Percentiles rank a stretch among this genome's conserved stretches.
phyloP scores from a whole-genome alignment of 805 yeast genomes.

The Yarrowia sp. region DNA sequence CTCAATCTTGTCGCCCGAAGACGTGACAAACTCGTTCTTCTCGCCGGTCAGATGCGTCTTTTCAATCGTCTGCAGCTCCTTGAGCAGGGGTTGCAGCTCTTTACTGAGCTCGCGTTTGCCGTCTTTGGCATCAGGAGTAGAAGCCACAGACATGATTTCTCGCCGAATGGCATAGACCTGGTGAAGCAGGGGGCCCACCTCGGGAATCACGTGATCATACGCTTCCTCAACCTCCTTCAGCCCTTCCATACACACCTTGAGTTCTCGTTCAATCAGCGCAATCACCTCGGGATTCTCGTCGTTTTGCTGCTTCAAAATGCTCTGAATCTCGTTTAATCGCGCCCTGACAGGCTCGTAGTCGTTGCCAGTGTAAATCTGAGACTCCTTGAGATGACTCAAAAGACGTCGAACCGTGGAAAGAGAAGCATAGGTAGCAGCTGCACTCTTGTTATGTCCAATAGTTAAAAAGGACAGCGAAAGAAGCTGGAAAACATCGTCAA shows the following conservation, averaged over 20 bases:
- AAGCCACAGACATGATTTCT: conserved; percentile 61
- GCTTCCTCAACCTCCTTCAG: conserved; percentile 64
- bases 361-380: conserved; percentile 80
- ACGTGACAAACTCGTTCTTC: conserved; percentile 52
- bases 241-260: conserved; percentile 65
- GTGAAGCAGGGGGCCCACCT: conserved; percentile 60
- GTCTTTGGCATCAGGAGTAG: conserved; percentile 51
- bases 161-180: conserved; percentile 69
- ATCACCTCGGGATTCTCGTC: conserved; percentile 63
- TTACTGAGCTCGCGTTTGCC: conserved; percentile 36
- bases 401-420: conserved; percentile 84
- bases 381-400: conserved; percentile 80
- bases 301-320: conserved; percentile 60
- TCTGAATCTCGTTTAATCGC: conserved; percentile 72
- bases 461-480: conserved; percentile 86
- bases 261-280: conserved; percentile 67
- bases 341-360: conserved; percentile 80
- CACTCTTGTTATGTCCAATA: conserved; percentile 86
- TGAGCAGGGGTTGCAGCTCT: conserved; percentile 51
- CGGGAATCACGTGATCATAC: conserved; percentile 61
- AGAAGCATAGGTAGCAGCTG: conserved; percentile 94
- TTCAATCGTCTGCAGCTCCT: conserved; percentile 56
- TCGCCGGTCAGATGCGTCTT: conserved; percentile 60
- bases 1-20: conserved; percentile 43
- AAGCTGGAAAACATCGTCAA: conserved; percentile 90